Evolutionary conservation across 2,329 filamentous ascomycete genomes (phyloP), one percentile per base, ranked within the genome.

Genomic region (Nigrograna mackinnonii): DNA sequence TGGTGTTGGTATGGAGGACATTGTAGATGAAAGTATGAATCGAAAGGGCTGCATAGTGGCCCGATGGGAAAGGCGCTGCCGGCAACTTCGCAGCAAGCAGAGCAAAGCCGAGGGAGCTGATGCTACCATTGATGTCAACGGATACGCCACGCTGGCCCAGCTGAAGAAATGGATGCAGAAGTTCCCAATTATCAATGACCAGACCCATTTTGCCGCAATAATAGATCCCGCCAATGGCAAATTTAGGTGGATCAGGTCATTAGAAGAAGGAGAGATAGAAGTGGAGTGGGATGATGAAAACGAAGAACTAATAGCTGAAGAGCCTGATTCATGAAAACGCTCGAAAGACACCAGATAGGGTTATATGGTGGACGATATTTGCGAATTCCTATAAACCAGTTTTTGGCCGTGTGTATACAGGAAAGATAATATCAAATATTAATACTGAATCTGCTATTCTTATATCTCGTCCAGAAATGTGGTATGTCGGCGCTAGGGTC

Each of bases 161-260:
- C 53, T 82, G 3, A 62, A 71, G 2, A 51, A 62, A 9, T 80
- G 80, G 79, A 64, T 82, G 6, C 65, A 67, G 17, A 65, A 64
- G 12, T 78, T 74, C 45, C 81, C 81, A 0, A 77, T 78, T 3
- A 73, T 73, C 13, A 84, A 83, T 52, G 76, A 81, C 41, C 70
- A 68, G 24, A 83, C 79, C 2, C 80, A 85, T 61, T 85, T 78
- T 60, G 73, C 75, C 4, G 73, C 74, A 16, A 63, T 85, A 20
- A 75, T 85, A 74, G 80, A 84, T 62, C 76, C 81, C 3, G 57
- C 46, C 5, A 59, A 57, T 12, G 79, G 79, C 0, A 62, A 64
- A 11, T 64, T 83, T 17, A 57, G 66, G 12, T 82, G 76, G 73
- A 52, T 74, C 11, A 49, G 44, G 28, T 26, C 44, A 11, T 60